A percentile compares a stretch with the other conserved stretches of the same genome.
These are phyloP conservation scores for Xanthoceras sorbifolium DNA, from an alignment of 345 rosid species.

Conservation along the genomic window DNA sequence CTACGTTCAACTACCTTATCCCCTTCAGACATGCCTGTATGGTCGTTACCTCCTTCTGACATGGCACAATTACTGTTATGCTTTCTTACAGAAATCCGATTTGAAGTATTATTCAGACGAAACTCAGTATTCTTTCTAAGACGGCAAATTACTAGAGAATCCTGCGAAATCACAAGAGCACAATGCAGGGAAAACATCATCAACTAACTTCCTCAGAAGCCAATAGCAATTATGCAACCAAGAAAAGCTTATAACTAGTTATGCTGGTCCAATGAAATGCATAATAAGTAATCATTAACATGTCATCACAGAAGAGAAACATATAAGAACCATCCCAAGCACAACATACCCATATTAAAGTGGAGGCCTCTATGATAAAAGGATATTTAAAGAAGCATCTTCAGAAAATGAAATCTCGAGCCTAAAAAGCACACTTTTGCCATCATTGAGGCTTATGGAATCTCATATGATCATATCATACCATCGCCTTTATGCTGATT, in stretches of 20 bases:
- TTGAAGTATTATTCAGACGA: slow-evolving; percentile 28
- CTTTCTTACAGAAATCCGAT: slow-evolving; percentile 29
- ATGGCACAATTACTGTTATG: slow-evolving; percentile 19
- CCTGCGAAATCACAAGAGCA: slow-evolving; percentile 38
- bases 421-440: neutral
- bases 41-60: slow-evolving; percentile 36
- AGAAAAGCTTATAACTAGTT: neutral
- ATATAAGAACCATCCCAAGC: neutral
- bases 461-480: neutral
- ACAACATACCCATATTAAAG: neutral
- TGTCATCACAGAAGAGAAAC: neutral
- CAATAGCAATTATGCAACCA: neutral
- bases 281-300: neutral
- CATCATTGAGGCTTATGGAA: neutral
- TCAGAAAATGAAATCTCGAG: neutral
- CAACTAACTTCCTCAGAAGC: neutral
- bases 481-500: neutral
- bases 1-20: slow-evolving; percentile 33
- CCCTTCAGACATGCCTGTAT: slow-evolving; percentile 29
- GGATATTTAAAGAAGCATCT: neutral
- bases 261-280: neutral
- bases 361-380: neutral
- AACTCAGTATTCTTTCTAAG: slow-evolving; percentile 68
- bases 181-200: neutral
- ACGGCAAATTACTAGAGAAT: slow-evolving; percentile 81